These are phyloP conservation scores for Cyclotella cryptica DNA, from an alignment of 108 stramenopile genomes.

Conservation along the genomic window DNA sequence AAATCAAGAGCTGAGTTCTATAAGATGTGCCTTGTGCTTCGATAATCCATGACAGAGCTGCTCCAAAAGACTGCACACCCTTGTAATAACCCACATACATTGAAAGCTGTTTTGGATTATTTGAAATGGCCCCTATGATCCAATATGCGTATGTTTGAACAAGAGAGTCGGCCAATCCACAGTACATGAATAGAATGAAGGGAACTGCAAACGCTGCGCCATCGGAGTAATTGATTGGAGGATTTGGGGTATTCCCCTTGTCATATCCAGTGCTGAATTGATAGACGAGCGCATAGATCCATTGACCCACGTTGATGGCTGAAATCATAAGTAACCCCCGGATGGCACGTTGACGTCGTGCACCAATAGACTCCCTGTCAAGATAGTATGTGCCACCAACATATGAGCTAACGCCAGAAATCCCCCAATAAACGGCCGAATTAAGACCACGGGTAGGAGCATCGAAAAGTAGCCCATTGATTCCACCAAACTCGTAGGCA, in stretches of 20 bases:
- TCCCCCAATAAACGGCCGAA: constrained; percentile 4
- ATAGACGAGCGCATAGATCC: background rate
- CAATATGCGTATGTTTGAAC: constrained; percentile 5
- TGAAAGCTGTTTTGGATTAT: constrained; percentile 1
- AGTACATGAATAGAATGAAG: background rate
- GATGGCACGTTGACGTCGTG: background rate
- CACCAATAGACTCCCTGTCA: background rate
- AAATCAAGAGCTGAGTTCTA: constrained; percentile 1
- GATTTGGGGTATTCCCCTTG: background rate
- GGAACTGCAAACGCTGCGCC: background rate
- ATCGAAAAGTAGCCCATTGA: constrained; percentile 6
- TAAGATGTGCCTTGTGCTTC: background rate
- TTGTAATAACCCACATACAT: constrained; percentile 10
- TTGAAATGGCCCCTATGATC: constrained; percentile 8
- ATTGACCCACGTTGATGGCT: constrained; percentile 4
- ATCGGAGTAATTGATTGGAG: constrained; percentile 9
- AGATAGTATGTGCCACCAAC: constrained; percentile 10
- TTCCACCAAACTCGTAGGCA: constrained; percentile 1
- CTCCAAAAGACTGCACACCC: constrained; percentile 8
- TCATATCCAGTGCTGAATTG: constrained; percentile 5
- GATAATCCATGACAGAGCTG: constrained; percentile 4
- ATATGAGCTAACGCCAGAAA: background rate
- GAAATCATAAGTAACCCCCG: constrained; percentile 2
- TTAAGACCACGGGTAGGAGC: background rate
- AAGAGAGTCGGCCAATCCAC: constrained; percentile 6